Conservation (phyloP, 805 yeast genomes). For the Lachancea dasiensis region DNA sequence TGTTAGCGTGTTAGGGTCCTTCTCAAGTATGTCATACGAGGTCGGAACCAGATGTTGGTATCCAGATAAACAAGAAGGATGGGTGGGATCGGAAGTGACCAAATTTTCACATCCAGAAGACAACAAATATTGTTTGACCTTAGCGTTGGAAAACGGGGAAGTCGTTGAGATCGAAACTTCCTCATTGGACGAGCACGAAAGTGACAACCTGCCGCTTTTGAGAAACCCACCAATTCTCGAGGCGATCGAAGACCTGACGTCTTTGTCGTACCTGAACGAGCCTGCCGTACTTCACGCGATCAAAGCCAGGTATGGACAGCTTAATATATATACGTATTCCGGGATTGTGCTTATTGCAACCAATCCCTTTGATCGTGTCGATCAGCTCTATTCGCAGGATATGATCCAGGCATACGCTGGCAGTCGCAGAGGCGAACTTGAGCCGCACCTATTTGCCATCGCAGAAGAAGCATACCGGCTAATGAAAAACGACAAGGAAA, state of each 20-base stretch:
- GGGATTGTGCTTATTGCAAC: constrained; percentile 96
- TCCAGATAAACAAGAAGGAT: constrained; percentile 62
- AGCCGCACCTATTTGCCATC: constrained; percentile 94
- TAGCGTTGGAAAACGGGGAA: constrained; percentile 47
- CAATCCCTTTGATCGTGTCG: constrained; percentile 90
- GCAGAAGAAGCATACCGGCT: constrained; percentile 97
- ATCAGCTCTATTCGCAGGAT: constrained; percentile 84
- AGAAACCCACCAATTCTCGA: constrained; percentile 90
- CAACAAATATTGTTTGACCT: constrained; percentile 41
- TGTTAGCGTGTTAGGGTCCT: constrained; percentile 1
- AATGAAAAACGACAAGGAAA: constrained; percentile 77
- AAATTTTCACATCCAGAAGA: constrained; percentile 36
- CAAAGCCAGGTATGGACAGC: constrained; percentile 78
- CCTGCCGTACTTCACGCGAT: constrained; percentile 96
- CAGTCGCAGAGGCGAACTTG: constrained; percentile 86
- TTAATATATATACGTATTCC: constrained; percentile 89
- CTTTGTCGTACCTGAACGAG: constrained; percentile 86
- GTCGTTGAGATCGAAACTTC: constrained; percentile 45
- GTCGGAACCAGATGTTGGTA: constrained; percentile 71
- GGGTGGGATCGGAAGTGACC: constrained; percentile 64
- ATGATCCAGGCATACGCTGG: constrained; percentile 94
- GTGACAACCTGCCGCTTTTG: constrained; percentile 60
- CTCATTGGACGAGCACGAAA: constrained; percentile 21
- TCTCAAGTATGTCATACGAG: constrained; percentile 36
- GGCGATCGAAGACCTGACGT: constrained; percentile 90